A percentile compares a stretch with the other conserved stretches of the same genome.
Evolutionary conservation across 2,329 filamentous ascomycete genomes (phyloP).

Genomic region (Trichoderma aggressivum): DNA sequence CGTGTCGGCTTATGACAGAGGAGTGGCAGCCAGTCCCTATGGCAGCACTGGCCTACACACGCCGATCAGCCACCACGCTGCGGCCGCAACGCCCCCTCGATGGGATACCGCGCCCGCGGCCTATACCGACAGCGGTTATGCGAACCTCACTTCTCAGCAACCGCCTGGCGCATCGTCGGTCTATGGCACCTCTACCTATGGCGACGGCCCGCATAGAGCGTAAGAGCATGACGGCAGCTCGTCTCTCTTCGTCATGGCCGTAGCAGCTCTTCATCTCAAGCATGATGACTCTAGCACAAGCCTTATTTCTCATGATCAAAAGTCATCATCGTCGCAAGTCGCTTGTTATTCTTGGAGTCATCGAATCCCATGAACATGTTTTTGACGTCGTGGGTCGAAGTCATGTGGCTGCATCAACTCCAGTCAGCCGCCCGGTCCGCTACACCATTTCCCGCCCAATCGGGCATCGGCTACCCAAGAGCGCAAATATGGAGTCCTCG

Average conservation of each 20-base stretch:
- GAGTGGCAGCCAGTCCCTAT: constrained; percentile 35
- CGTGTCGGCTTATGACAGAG: constrained; percentile 40
- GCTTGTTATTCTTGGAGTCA: not conserved
- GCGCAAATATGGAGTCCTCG: not conserved
- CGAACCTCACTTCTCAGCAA: constrained; percentile 38
- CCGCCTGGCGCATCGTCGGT: constrained; percentile 34
- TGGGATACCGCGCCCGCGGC: constrained; percentile 41
- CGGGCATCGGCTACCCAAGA: not conserved
- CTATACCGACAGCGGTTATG: constrained; percentile 39
- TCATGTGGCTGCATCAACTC: constrained; percentile 13
- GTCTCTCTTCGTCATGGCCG: not conserved
- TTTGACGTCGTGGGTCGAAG: constrained; percentile 14
- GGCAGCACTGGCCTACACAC: constrained; percentile 39
- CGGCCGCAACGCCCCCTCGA: constrained; percentile 37
- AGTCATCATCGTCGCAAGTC: not conserved
- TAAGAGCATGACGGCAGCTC: constrained; percentile 26
- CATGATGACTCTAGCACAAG: not conserved
- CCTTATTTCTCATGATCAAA: not conserved
- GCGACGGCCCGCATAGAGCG: constrained; percentile 41
- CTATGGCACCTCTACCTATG: constrained; percentile 40
- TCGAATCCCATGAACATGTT: constrained; percentile 14
- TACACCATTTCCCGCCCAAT: constrained; percentile 5
- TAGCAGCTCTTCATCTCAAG: too few relatives aligned
- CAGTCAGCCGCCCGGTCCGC: constrained; percentile 4
- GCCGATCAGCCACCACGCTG: constrained; percentile 37